Evolutionary conservation across 2,329 filamentous ascomycete genomes (phyloP), one percentile per base, ranked within the genome.

Genomic region (Hymenoscyphus salicellus): DNA sequence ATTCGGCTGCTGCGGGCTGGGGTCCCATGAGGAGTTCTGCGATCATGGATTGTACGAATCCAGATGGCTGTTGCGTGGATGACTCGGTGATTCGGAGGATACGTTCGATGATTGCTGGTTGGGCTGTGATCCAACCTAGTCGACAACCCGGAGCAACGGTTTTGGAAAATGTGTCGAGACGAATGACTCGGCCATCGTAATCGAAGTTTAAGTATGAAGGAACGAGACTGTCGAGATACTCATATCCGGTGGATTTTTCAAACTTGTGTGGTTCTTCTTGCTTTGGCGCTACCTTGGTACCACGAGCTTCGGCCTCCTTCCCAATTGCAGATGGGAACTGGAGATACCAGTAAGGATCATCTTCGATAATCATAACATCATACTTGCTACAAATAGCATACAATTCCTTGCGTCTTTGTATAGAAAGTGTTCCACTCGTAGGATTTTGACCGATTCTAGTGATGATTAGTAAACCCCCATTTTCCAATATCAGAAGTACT

Each of bases 271-370:
- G 63, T 68, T 70, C 61, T 68, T 70, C 61, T 58, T 65, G 55
- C 23, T 64, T 28, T 14, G 64, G 20, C 26, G 71, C 69, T 3
- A 62, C 63, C 67, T 69, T 69, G 61, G 77, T 80, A 63, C 78
- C 77, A 60, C 76, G 74, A 7, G 71, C 66, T 68, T 70, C 41
- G 66, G 75, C 72, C 72, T 78, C 74, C 65, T 71, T 66, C 64
- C 72, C 57, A 38, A 80, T 84, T 0, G 90, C 88, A 0, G 90
- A 90, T 0, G 92, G 92, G 77, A 86, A 97, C 76, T 97, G 94
- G 8, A 98, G 82, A 76, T 95, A 94, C 91, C 92, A 97, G 80
- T 97, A 97, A 5, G 94, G 94, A 68, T 97, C 93, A 72, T 98
- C 94, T 77, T 98, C 94, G 67, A 96, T 80, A 69, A 97, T 97